Conservation (phyloP, 78 protist genomes). For the Dictyostelium brefeldianum region DNA sequence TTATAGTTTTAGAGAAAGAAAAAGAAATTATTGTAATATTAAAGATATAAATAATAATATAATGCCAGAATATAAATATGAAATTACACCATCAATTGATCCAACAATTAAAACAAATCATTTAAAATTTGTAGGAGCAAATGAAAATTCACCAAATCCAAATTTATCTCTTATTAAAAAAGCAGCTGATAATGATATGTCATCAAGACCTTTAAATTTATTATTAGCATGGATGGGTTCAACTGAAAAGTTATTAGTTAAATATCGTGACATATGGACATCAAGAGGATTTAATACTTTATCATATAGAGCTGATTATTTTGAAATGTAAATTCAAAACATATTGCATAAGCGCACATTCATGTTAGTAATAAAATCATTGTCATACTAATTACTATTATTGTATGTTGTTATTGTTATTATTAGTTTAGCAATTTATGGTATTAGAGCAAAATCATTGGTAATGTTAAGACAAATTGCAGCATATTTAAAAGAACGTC, state of each 20-base stretch:
- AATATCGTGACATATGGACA: conserved; percentile 47
- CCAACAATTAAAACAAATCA: neutral
- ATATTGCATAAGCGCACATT: too few relatives aligned
- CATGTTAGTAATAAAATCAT: too few relatives aligned
- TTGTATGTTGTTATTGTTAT: neutral
- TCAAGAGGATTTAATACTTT: conserved; percentile 29
- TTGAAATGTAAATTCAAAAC: conserved; percentile 32
- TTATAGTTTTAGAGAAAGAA: too few relatives aligned
- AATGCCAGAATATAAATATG: conserved; percentile 8
- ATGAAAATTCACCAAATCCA: conserved; percentile 1
- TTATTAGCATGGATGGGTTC: conserved; percentile 72
- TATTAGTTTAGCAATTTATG: neutral
- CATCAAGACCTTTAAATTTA: neutral
- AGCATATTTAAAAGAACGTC: conserved; percentile 1
- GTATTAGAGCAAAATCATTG: neutral
- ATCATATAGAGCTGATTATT: conserved; percentile 16
- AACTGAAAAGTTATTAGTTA: neutral
- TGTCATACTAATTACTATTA: neutral
- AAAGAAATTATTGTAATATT: too few relatives aligned
- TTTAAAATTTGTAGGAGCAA: neutral
- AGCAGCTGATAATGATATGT: conserved; percentile 12
- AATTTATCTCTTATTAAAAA: neutral
- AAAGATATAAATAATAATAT: neutral
- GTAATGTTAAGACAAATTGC: conserved; percentile 4
- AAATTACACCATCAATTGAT: neutral